Evolutionary conservation across 345 rosid genomes (phyloP), one percentile per base, ranked within the genome.

Genomic region (Euclidium syriacum): DNA sequence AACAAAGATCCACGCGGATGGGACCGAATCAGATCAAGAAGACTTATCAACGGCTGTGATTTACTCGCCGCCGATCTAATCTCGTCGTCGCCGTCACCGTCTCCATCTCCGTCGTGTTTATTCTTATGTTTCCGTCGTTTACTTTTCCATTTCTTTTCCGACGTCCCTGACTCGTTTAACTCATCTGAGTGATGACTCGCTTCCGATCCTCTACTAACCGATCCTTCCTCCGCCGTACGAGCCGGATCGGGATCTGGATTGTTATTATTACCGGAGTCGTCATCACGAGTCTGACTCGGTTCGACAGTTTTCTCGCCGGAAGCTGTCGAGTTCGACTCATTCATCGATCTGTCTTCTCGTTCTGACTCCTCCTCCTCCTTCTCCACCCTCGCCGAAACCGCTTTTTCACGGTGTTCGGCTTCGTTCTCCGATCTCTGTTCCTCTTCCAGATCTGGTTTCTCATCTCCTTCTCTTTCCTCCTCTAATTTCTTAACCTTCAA

Each of bases 321-420:
- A 16, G 65, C 83, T 1, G 91, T 83, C n/a, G 92, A 88, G 72
- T 85, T 88, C 35, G 96, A 88, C 75, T 80, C 96, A 76, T 85
- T 88, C 18, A 80, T 83, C 26, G 92, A 88, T 60, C 85, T 71
- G 54, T 80, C 75, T 8, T 85, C 88, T 39, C 82, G 58, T 50
- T 80, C 94, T 16, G 85, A 77, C 25, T 73, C 85, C 42, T 80
- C 83, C 14, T 71, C 83, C 33, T 71, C 62, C 25, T 73, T 83
- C 42, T 80, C 83, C 14, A 69, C 83, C 33, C 71, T 57, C 41
- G 58, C 23, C 65, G 33, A 39, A 1, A 61, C 39, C 27, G 47
- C 16, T 10, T 56, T 39, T 26, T 59, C 48, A 14, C 64, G 73
- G 23, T 35, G 32, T 20, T 36, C 44, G 19, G 64, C 73, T 38